Base-by-base conservation (phyloP, 768 basidiomycete species). In the Neoboletus brunneissimus region DNA sequence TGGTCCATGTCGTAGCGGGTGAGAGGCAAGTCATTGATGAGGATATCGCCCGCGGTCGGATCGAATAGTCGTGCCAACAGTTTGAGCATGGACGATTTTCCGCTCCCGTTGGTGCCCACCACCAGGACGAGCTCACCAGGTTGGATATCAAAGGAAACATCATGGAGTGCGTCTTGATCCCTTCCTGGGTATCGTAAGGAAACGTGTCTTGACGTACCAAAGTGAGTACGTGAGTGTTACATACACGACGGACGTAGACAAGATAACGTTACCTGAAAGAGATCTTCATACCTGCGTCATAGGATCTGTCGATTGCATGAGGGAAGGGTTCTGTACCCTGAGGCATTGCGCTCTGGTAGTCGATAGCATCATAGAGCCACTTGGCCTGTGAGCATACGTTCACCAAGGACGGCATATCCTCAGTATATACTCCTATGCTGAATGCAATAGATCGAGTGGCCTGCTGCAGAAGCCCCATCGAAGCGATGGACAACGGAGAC, bases 51-150 rank as follows among this genome's bases (percentile, higher is more conserved):
- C 0, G 70, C 66, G 0, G 73, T 72, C 0, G 77, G 74, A 48
- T 81, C 77, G 61, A 80, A 83, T 4, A 83, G 62, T 1, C 81
- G 70, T 0, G 80, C 72, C 5, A 86, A 66, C 13, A 85, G 68
- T 44, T 81, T 81, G 18, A 84, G 68, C 20, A 84, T 48, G 2
- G 69, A 56, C 12, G 67, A 70, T 51, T 70, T 70, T 12, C 69
- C 69, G 41, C 67, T 67, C 0, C 69, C 67, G 37, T 70, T 70
- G 32, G 55, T 53, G 23, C 72, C 72, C 0, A 72, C 72, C 0
- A 73, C 58, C 32, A 73, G 64, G 38, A 75, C 65, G 25, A 69
- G 60, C 20, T 69, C 61, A 22, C 71, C 71, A 3, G 68, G 65
- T 1, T 58, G 37, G 44, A 72, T 57, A 0, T 73, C 70, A 43